Evolutionary conservation across 2,329 filamentous ascomycete species (phyloP).

Genomic region (Aphanocladium album): DNA sequence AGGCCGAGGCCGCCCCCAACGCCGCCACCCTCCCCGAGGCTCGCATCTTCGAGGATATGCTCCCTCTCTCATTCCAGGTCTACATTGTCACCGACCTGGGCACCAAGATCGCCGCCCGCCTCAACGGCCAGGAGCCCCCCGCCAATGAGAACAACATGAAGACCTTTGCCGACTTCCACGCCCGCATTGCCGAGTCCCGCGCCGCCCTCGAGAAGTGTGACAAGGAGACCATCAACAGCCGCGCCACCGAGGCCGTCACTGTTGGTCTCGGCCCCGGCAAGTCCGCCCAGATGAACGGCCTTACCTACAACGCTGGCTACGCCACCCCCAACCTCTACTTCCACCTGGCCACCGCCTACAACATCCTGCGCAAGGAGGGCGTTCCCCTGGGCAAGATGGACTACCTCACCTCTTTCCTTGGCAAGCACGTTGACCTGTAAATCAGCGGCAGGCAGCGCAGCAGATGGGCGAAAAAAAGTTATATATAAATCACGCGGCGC

Average conservation of each 20-base stretch:
- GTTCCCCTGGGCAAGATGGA: slow-evolving; percentile 58
- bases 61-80: slow-evolving; percentile 38
- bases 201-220: slow-evolving; percentile 29
- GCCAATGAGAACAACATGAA: slow-evolving; percentile 21
- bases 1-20: slow-evolving; percentile 30
- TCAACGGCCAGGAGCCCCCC: slow-evolving; percentile 26
- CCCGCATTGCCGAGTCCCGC: slow-evolving; percentile 28
- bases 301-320: slow-evolving; percentile 43
- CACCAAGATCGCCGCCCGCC: slow-evolving; percentile 29
- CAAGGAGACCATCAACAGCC: slow-evolving; percentile 28
- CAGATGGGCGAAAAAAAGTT: not conserved
- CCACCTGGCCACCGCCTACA: slow-evolving; percentile 55
- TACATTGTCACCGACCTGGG: slow-evolving; percentile 25
- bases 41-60: slow-evolving; percentile 38
- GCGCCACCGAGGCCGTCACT: slow-evolving; percentile 23
- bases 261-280: slow-evolving; percentile 27
- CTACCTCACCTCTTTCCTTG: slow-evolving; percentile 38
- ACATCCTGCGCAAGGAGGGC: slow-evolving; percentile 55
- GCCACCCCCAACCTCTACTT: slow-evolving; percentile 60
- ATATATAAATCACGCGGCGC: not conserved
- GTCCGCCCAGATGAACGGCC: slow-evolving; percentile 20
- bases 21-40: slow-evolving; percentile 27
- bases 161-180: slow-evolving; percentile 30
- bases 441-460: not conserved
- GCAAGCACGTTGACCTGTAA: slow-evolving; percentile 19